Percentiles rank a stretch among this genome's conserved stretches.
Conservation (phyloP, 2,329 filamentous ascomycete species). For the Hymenoscyphus infarciens region DNA sequence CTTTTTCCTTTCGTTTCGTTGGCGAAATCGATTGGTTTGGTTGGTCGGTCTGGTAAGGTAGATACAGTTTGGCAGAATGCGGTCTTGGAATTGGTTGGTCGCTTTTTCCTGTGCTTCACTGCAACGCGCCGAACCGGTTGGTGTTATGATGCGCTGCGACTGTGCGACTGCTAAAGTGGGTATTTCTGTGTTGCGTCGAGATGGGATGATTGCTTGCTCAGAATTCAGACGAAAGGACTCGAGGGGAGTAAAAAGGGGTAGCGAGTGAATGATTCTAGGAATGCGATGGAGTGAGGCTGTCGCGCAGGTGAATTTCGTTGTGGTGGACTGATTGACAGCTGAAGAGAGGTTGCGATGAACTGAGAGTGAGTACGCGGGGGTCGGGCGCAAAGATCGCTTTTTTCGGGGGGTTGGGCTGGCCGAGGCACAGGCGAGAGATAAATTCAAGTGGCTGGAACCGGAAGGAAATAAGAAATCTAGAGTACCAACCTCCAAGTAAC, state of each 20-base stretch:
- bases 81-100: no score
- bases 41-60: no score
- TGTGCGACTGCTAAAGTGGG: no score
- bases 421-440: background rate
- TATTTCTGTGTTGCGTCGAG: no score
- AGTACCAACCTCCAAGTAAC: background rate
- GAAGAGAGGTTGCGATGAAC: no score
- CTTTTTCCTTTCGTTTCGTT: background rate
- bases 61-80: no score
- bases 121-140: background rate
- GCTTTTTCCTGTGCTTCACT: background rate
- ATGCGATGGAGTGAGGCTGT: background rate
- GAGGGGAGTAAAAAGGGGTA: background rate
- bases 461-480: background rate
- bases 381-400: slow-evolving; percentile 5
- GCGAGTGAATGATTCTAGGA: background rate
- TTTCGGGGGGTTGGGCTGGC: background rate
- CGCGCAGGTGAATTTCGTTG: background rate
- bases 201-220: no score
- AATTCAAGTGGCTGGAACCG: background rate
- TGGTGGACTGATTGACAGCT: background rate
- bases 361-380: background rate
- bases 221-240: no score
- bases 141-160: background rate
- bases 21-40: background rate